phyloP scores from a whole-genome alignment of 805 yeast species.

The Saturnispora ahearnii region DNA sequence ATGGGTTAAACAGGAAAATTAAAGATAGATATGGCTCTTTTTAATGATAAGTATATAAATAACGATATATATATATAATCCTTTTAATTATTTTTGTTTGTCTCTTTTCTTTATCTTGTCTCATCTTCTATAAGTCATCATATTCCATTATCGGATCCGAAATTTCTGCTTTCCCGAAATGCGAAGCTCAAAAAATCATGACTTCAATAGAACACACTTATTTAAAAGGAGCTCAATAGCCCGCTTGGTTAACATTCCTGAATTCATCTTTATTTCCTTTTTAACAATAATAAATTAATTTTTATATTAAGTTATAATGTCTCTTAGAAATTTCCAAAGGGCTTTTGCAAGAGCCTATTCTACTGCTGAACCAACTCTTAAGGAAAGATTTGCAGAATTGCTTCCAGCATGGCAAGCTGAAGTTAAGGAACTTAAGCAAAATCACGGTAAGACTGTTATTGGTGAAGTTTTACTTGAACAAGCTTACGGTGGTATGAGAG shows the following conservation, averaged over 20 bases:
- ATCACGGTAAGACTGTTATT: constrained; percentile 75
- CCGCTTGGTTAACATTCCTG: neutral
- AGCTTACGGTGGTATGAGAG: constrained; percentile 90
- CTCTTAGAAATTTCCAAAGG: constrained; percentile 26
- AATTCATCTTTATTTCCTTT: neutral
- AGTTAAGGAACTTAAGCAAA: constrained; percentile 81
- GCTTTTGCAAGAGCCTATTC: constrained; percentile 30
- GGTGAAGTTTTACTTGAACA: constrained; percentile 71
- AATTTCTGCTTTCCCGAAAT: neutral
- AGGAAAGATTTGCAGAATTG: constrained; percentile 88
- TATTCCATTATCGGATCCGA: neutral
- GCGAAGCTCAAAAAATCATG: neutral
- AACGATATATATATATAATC: no score
- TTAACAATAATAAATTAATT: neutral
- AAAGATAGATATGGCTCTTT: no score
- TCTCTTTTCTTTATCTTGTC: no score
- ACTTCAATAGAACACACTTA: neutral
- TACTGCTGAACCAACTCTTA: constrained; percentile 51
- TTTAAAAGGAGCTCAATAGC: neutral
- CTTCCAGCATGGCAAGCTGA: constrained; percentile 89
- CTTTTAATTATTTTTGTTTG: no score
- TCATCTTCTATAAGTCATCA: no score
- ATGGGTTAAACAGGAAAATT: no score
- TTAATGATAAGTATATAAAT: no score
- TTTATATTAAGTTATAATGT: constrained; percentile 9